Percentiles rank a stretch among this genome's conserved stretches.
phyloP scores from a whole-genome alignment of 345 rosid species.

The Bruguiera parviflora region DNA sequence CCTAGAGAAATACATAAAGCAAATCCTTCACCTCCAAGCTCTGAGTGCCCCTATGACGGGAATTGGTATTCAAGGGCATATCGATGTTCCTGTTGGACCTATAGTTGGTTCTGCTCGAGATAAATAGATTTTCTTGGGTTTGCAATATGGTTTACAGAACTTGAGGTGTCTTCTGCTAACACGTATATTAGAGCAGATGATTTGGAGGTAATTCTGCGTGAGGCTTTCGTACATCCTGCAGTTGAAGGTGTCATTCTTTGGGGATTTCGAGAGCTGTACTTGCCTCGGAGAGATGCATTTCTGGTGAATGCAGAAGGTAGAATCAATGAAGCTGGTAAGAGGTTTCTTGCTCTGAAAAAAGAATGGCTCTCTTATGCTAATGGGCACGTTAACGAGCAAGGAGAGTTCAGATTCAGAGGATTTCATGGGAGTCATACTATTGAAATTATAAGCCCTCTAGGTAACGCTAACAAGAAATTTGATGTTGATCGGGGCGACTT shows the following conservation, averaged over 20 bases:
- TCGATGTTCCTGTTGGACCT: conserved; percentile 47
- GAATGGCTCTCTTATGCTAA: conserved; percentile 22
- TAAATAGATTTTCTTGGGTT: conserved; percentile 44
- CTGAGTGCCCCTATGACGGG: conserved; percentile 58
- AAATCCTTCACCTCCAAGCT: conserved; percentile 55
- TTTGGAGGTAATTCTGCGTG: conserved; percentile 30
- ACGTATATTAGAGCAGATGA: conserved; percentile 27
- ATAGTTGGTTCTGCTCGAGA: conserved; percentile 48
- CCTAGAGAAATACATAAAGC: conserved; percentile 66
- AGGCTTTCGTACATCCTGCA: conserved; percentile 26
- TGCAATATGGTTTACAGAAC: conserved; percentile 57
- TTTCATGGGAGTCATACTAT: conserved; percentile 26
- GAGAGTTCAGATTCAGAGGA: conserved; percentile 32
- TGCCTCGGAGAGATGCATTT: conserved; percentile 19
- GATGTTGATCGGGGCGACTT: conserved; percentile 17
- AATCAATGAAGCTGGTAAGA: conserved; percentile 27
- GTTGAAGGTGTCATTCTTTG: conserved; percentile 29
- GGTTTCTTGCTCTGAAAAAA: conserved; percentile 20
- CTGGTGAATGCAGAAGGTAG: conserved; percentile 27
- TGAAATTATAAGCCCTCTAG: conserved; percentile 6
- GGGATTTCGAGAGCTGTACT: too few relatives aligned
- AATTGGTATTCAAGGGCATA: conserved; percentile 57
- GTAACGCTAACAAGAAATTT: conserved; percentile 12
- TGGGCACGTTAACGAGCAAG: conserved; percentile 8
- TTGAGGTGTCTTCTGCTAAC: conserved; percentile 51